Percentiles rank a stretch among this genome's conserved stretches.
Conservation (phyloP, 1,139 yeast species). For the Torulaspora globosa region DNA sequence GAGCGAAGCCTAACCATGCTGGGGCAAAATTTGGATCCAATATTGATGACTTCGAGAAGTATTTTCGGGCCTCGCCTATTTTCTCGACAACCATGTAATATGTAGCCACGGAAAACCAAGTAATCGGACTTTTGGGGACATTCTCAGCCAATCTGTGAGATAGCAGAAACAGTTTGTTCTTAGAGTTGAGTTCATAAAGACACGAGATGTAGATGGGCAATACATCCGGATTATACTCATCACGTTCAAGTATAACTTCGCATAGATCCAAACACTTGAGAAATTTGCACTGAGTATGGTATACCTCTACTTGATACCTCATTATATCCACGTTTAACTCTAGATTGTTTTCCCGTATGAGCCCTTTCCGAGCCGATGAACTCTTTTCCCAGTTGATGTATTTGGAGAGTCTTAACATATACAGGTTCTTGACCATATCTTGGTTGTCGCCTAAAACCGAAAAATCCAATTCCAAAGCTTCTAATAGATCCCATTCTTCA, state of each 20-base stretch:
- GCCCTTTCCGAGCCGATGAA: constrained; percentile 60
- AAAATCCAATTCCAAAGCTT: constrained; percentile 54
- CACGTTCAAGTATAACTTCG: constrained; percentile 57
- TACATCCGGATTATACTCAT: constrained; percentile 67
- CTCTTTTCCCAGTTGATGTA: constrained; percentile 58
- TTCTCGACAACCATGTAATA: constrained; percentile 77
- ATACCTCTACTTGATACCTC: constrained; percentile 64
- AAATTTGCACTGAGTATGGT: constrained; percentile 75
- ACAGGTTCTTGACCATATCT: constrained; percentile 70
- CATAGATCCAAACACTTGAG: constrained; percentile 72
- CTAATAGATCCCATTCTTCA: constrained; percentile 82
- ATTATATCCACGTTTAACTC: constrained; percentile 67
- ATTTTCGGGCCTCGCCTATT: constrained; percentile 77
- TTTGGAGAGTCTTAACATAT: constrained; percentile 72
- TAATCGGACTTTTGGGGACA: constrained; percentile 75
- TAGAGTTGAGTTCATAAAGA: constrained; percentile 77
- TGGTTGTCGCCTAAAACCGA: constrained; percentile 74
- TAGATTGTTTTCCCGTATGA: constrained; percentile 69
- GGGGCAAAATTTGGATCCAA: constrained; percentile 88
- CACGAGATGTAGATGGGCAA: constrained; percentile 82
- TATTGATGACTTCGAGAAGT: constrained; percentile 84
- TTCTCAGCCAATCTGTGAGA: constrained; percentile 86
- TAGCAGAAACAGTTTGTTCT: constrained; percentile 71
- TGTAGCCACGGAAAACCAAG: constrained; percentile 92
- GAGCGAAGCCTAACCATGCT: constrained; percentile 99